Evolutionary conservation across 179 eudicot species (phyloP), one percentile per base, ranked within the genome.

Genomic region (Silene coronaria): DNA sequence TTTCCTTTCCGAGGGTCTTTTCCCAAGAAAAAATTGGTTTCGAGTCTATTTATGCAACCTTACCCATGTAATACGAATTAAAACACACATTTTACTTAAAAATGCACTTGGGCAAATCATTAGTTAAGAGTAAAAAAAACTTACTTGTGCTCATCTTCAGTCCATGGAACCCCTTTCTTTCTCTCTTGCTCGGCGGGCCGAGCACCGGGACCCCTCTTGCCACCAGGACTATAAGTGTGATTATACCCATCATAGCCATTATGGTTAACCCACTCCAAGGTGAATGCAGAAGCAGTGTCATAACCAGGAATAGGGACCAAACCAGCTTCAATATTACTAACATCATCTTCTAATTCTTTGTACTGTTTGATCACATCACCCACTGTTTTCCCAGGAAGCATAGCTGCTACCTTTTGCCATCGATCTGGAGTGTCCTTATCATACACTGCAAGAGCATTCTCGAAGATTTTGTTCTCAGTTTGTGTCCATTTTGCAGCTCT

Each of bases 151-250:
- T 96, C 99, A 72, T 93, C 97, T 74, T 96, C 99, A 0, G 99
- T 96, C 99, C 99, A 96, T 19, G 99, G 99, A 75, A 96, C 88
- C 64, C 99, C 99, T 78, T 93, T 96, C 87, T 96, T 96, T 84
- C 97, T 88, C 81, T 96, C 99, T n/a, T 96, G 99, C 27, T 96
- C 99, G 1, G 81, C 28, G 3, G 88, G 80, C 80, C 90, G 80
- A 19, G 76, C 74, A 0, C 86, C 70, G 0, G 84, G 79, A 11
- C 90, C 79, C 70, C 95, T 67, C 82, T 84, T 89, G 30, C 89
- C 86, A 17, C 84, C 88, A n/a, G 85, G 81, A 42, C 81, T 76
- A 70, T 81, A 87, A 22, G 82, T 51, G 51, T 80, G 87, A 76
- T 67, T 84, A 58, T 83, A 84, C 3, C 88, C 91, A 78, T 84